phyloP scores from a whole-genome alignment of 805 yeast species.

The Komagataella pseudopastoris region DNA sequence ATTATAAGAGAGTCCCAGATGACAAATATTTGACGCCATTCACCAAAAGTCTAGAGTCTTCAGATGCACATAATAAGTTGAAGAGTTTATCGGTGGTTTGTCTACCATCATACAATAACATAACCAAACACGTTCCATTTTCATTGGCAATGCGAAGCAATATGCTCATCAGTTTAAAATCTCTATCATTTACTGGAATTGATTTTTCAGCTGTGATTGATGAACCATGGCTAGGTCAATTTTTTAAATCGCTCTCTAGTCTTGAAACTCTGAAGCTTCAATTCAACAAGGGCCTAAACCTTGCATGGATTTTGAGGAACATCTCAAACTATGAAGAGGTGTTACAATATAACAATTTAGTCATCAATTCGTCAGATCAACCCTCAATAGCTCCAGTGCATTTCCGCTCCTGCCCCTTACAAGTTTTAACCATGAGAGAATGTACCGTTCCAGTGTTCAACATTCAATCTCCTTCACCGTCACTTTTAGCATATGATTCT shows the following conservation, averaged over 20 bases:
- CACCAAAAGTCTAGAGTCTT: background rate
- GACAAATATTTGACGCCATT: background rate
- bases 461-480: background rate
- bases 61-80: background rate
- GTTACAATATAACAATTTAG: background rate
- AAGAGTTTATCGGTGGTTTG: background rate
- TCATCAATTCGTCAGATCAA: background rate
- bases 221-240: background rate
- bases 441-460: background rate
- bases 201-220: background rate
- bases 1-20: background rate
- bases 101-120: background rate
- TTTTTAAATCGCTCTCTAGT: background rate
- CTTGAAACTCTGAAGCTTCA: background rate
- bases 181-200: background rate
- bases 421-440: background rate
- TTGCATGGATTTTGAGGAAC: background rate
- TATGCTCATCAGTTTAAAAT: background rate
- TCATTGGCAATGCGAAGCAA: background rate
- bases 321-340: background rate
- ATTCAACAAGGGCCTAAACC: background rate
- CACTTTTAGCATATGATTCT: background rate
- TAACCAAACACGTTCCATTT: background rate
- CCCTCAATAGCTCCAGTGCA: background rate
- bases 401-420: background rate